Evolutionary conservation across 2,329 filamentous ascomycete species (phyloP).

Genomic region (Talaromyces albobiverticillius): DNA sequence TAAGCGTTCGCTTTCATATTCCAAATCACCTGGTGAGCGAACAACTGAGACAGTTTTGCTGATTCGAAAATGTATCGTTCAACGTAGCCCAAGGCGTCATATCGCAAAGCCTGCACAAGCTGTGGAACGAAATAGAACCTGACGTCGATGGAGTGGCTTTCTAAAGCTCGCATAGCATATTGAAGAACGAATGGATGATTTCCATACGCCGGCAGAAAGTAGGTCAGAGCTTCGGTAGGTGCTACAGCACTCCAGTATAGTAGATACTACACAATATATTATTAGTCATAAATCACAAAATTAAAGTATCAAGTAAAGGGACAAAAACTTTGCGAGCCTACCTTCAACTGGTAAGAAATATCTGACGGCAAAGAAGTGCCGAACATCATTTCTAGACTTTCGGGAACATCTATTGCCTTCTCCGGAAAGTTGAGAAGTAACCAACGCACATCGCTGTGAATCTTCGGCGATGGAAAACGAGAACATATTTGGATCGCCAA

Average conservation of each 20-base stretch:
- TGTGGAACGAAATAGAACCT: conserved; percentile 99
- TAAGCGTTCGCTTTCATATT: conserved; percentile 99
- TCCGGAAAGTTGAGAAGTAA: conserved; percentile 79
- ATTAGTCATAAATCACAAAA: conserved; percentile 19
- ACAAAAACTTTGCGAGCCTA: conserved; percentile 53
- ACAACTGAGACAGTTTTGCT: conserved; percentile 94
- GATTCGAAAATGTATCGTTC: conserved; percentile 96
- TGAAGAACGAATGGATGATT: conserved; percentile 93
- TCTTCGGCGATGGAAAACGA: conserved; percentile 71
- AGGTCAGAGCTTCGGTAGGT: conserved; percentile 86
- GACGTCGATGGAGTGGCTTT: conserved; percentile 92
- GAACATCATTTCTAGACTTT: conserved; percentile 78
- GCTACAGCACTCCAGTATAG: conserved; percentile 92
- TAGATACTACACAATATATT: conserved; percentile 62
- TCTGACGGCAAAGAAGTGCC: conserved; percentile 73
- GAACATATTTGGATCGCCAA: conserved; percentile 81
- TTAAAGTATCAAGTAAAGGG: background rate
- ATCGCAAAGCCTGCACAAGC: conserved; percentile 91
- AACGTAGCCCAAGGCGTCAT: conserved; percentile 90
- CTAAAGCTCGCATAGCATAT: conserved; percentile 92
- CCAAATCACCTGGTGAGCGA: conserved; percentile 99
- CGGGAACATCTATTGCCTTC: conserved; percentile 75
- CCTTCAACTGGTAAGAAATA: conserved; percentile 80
- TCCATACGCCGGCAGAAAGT: conserved; percentile 85
- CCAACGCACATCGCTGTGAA: conserved; percentile 74